These are phyloP conservation scores for Hyparrhenia diplandra DNA, from an alignment of 176 grass and related monocot species.

Conservation along the genomic window DNA sequence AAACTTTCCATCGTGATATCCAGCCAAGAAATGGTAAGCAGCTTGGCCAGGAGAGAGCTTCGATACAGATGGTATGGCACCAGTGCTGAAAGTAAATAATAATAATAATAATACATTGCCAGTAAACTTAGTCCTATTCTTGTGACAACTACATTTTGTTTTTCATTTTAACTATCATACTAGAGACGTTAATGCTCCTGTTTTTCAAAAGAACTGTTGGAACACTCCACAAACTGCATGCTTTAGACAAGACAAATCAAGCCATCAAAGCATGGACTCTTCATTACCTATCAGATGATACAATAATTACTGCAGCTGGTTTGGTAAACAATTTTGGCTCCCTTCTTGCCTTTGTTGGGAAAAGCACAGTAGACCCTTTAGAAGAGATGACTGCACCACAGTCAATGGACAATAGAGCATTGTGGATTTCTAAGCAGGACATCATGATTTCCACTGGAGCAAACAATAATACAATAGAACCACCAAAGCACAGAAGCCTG, in stretches of 20 bases:
- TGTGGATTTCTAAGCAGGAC: constrained; percentile 40
- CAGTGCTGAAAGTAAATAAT: constrained; percentile 55
- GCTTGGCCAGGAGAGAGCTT: constrained; percentile 76
- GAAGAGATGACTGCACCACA: constrained; percentile 55
- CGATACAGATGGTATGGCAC: constrained; percentile 48
- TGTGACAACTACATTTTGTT: background rate
- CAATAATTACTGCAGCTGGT: constrained; percentile 45
- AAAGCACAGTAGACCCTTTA: constrained; percentile 51
- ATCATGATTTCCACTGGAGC: constrained; percentile 58
- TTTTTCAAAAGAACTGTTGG: background rate
- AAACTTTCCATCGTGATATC: constrained; percentile 84
- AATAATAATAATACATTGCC: too few relatives aligned
- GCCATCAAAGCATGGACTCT: background rate
- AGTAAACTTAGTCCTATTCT: background rate
- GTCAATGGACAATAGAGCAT: constrained; percentile 52
- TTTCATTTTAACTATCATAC: background rate
- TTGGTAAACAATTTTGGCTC: constrained; percentile 37
- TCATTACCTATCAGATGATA: constrained; percentile 75
- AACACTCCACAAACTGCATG: background rate
- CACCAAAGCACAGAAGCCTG: constrained; percentile 57
- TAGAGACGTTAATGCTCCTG: background rate
- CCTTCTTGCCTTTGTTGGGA: constrained; percentile 35
- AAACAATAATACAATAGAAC: constrained; percentile 56
- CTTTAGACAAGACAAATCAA: constrained; percentile 13
- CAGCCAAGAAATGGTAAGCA: constrained; percentile 89